A percentile compares a stretch with the other conserved stretches of the same genome.
These are phyloP conservation scores for Crucibulum laeve DNA, from an alignment of 768 basidiomycete species.

Conservation along the genomic window DNA sequence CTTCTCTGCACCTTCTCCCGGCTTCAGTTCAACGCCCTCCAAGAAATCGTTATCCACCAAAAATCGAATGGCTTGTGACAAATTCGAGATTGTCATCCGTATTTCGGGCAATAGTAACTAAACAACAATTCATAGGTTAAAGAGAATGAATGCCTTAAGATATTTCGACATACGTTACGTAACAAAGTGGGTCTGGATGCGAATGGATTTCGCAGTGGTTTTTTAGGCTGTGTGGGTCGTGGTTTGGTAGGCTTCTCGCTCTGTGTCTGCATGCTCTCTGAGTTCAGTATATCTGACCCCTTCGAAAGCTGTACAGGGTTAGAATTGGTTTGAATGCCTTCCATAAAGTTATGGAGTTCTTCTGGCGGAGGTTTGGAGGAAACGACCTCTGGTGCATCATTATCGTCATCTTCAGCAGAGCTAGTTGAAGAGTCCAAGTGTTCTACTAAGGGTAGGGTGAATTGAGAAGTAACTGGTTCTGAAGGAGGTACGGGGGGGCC, in stretches of 20 bases:
- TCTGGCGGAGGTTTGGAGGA: conserved; percentile 41
- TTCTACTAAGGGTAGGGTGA: no score
- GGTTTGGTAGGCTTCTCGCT: conserved; percentile 14
- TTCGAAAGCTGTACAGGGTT: no score
- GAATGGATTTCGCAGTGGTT: conserved; percentile 3
- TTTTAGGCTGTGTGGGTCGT: conserved; percentile 8
- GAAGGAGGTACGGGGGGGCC: neutral
- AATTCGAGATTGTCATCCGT: conserved; percentile 81
- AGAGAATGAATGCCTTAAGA: neutral
- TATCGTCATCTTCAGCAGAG: conserved; percentile 18
- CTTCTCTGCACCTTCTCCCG: conserved; percentile 67
- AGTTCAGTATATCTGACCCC: no score
- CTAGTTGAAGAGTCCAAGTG: no score
- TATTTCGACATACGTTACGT: conserved; percentile 57
- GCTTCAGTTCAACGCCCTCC: conserved; percentile 69
- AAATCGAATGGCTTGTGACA: conserved; percentile 90
- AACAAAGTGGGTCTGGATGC: conserved; percentile 44
- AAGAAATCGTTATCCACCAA: conserved; percentile 89
- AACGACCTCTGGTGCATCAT: conserved; percentile 50
- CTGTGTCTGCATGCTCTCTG: no score
- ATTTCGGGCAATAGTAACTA: conserved; percentile 86
- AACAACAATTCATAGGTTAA: conserved; percentile 6
- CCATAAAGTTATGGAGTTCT: no score
- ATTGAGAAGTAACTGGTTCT: no score
- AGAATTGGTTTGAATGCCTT: no score